Conservation (phyloP, 139 green algal species). For the Zygnema cylindricum region DNA sequence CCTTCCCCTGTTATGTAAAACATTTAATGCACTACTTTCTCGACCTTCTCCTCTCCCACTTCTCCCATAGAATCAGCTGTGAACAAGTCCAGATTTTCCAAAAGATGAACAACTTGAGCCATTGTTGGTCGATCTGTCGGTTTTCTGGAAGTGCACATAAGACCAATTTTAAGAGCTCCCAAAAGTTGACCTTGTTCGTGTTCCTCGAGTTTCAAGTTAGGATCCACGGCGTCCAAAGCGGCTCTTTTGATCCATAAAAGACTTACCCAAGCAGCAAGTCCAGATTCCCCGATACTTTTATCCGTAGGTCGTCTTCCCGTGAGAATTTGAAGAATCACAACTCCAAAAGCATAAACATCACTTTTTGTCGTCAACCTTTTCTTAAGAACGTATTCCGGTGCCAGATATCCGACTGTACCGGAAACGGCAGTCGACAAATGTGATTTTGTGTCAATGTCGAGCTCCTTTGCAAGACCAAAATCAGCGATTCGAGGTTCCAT, state of each 20-base stretch:
- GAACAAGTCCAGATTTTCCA: constrained; percentile 28
- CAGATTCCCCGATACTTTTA: not conserved
- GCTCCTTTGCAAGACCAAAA: constrained; percentile 39
- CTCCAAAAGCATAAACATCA: constrained; percentile 35
- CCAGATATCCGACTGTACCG: constrained; percentile 35
- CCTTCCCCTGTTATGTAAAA: no score
- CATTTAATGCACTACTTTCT: not conserved
- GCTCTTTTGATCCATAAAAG: constrained; percentile 1
- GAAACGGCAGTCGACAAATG: constrained; percentile 11
- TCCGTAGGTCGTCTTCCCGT: constrained; percentile 21
- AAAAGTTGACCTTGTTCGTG: constrained; percentile 5
- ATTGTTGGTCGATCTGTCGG: constrained; percentile 25
- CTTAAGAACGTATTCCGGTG: constrained; percentile 18
- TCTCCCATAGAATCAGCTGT: not conserved
- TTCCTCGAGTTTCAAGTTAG: not conserved
- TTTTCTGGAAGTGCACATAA: constrained; percentile 16
- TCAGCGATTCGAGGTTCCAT: constrained; percentile 13
- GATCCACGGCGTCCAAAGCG: not conserved
- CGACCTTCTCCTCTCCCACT: not conserved
- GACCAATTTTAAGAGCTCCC: constrained; percentile 24
- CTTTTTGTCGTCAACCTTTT: not conserved
- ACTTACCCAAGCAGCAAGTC: constrained; percentile 9
- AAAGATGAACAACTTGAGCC: constrained; percentile 30
- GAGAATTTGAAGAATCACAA: constrained; percentile 40
- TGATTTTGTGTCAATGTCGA: constrained; percentile 1